Base-by-base conservation (phyloP, 2,329 filamentous ascomycete species). In the Penicillium crustosum region DNA sequence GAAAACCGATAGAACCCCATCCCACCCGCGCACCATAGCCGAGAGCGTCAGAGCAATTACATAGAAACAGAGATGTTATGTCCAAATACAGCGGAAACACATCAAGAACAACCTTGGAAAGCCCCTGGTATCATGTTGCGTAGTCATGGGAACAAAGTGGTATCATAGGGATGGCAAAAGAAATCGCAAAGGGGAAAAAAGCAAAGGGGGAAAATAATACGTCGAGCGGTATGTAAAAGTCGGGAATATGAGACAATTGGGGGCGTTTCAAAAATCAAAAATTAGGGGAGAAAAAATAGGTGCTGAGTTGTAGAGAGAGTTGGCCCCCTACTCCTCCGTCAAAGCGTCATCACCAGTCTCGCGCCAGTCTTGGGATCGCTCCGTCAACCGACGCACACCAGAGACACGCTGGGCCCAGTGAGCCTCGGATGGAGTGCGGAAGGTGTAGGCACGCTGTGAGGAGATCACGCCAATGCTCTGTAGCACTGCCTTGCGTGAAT, bases 401-500 rank as follows among this genome's bases (percentile, higher is more conserved):
- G 82, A 77, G 21, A 97, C 89, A 38, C 94, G 86, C 41, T 84
- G 84, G 1, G 94, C 92, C 92, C 93, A 97, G 31, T 97, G 83
- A 33, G 86, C 86, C 79, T 99, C 94, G 6, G 93, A 89, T 0
- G 91, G 87, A 2, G 93, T 94, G 51, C 93, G 87, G 83, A 93
- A 97, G 0, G 94, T 97, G 72, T 93, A 96, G 12, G 89, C 93
- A 47, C 94, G 85, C 77, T 99, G 94, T 7, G 90, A 95, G 70
- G 90, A 94, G 67, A 99, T 97, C 61, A 97, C 93, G 7, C 94
- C 93, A 65, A 99, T 97, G 17, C 93, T 91, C 75, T 99, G 94
- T 25, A 99, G 82, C 2, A 99, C 93, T 5, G 93, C 91, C 79
- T 99, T 99, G 68, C 94, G 88, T 57, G 90, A 94, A 73, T 99